phyloP scores from a whole-genome alignment of 2,329 filamentous ascomycete species.

The Phialophora tarda region DNA sequence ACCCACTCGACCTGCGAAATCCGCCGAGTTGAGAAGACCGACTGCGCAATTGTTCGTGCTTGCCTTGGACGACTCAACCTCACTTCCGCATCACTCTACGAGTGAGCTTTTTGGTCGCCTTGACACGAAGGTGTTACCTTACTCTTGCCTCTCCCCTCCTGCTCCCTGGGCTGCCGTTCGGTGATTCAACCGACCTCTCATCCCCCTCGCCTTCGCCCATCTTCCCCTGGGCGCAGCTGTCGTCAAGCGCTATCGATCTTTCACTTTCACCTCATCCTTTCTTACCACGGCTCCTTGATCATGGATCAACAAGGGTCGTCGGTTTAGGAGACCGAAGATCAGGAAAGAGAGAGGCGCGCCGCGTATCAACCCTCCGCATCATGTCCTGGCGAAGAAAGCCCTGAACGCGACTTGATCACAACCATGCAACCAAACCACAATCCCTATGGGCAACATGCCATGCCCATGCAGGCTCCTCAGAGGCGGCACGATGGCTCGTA shows the following conservation, averaged over 20 bases:
- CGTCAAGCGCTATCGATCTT: background rate
- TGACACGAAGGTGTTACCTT: background rate
- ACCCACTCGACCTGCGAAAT: constrained; percentile 18
- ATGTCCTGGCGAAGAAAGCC: constrained; percentile 35
- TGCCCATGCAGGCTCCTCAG: constrained; percentile 56
- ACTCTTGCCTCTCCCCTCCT: constrained; percentile 5
- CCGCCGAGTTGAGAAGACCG: constrained; percentile 17
- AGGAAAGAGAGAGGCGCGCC: constrained; percentile 11
- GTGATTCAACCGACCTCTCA: background rate
- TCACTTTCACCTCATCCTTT: constrained; percentile 1
- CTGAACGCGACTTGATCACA: constrained; percentile 32
- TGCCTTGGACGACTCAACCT: constrained; percentile 1
- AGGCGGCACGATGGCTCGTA: constrained; percentile 55
- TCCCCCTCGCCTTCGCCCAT: constrained; percentile 14
- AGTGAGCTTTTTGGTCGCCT: constrained; percentile 3
- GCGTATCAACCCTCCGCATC: constrained; percentile 25
- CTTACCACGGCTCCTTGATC: background rate
- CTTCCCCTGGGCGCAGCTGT: constrained; percentile 22
- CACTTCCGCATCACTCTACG: background rate
- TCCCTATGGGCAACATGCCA: constrained; percentile 51
- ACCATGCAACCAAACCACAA: constrained; percentile 43
- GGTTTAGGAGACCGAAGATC: constrained; percentile 21
- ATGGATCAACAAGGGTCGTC: constrained; percentile 20
- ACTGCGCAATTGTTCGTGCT: constrained; percentile 16
- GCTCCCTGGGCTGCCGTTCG: background rate